Conservation (phyloP, 768 basidiomycete species). For the Tylopilus cervinicoccineus region DNA sequence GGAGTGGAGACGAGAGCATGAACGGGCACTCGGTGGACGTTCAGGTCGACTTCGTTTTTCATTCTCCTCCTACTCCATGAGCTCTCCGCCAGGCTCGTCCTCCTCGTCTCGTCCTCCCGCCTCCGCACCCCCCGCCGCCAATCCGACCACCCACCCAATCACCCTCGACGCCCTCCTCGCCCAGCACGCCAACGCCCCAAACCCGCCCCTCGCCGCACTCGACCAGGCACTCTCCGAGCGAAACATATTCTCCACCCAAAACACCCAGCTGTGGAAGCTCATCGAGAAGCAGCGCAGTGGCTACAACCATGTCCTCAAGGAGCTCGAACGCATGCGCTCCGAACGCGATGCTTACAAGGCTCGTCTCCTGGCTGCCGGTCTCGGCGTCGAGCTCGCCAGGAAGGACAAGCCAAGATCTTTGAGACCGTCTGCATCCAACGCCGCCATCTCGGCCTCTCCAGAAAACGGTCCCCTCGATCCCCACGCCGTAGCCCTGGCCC, state of each 20-base stretch:
- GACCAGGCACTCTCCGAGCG: slow-evolving; percentile 77
- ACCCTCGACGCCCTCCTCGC: slow-evolving; percentile 53
- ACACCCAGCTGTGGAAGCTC: slow-evolving; percentile 90
- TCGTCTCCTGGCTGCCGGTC: slow-evolving; percentile 29
- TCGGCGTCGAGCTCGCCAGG: slow-evolving; percentile 38
- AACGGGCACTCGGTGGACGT: too few species aligned
- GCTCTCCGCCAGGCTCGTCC: slow-evolving; percentile 10
- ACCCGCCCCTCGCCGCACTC: slow-evolving; percentile 58
- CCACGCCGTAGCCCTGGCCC: slow-evolving; percentile 15
- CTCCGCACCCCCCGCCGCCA: slow-evolving; percentile 28
- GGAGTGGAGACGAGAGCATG: slow-evolving; percentile 9
- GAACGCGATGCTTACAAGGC: slow-evolving; percentile 67
- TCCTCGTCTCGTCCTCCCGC: slow-evolving; percentile 34
- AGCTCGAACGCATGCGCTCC: slow-evolving; percentile 76
- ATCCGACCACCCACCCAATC: slow-evolving; percentile 32
- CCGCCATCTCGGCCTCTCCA: slow-evolving; percentile 15
- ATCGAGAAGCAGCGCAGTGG: slow-evolving; percentile 87
- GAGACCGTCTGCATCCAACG: slow-evolving; percentile 23
- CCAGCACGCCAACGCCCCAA: slow-evolving; percentile 47
- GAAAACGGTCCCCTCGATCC: slow-evolving; percentile 25
- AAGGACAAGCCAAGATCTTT: slow-evolving; percentile 22
- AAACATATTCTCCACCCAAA: slow-evolving; percentile 77
- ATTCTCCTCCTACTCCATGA: slow-evolving; percentile 12
- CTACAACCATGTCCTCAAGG: slow-evolving; percentile 78
- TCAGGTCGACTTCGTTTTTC: too few species aligned